Percentiles rank a stretch among this genome's conserved stretches.
phyloP scores from a whole-genome alignment of 306 rosid genomes.

The Dryas alaskensis region DNA sequence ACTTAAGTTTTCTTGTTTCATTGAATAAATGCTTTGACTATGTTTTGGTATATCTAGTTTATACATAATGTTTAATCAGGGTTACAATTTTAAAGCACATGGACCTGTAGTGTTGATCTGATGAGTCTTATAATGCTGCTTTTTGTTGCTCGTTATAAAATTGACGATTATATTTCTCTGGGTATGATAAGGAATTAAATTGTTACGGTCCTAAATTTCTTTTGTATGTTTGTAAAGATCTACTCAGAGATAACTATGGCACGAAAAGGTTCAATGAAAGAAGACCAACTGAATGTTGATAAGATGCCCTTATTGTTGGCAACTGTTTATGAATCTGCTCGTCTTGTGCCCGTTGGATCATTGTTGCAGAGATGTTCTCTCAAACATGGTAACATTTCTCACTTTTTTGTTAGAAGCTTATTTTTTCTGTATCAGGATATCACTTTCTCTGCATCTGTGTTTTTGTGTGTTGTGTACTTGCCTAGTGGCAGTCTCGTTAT shows the following conservation, averaged over 20 bases:
- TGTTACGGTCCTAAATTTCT: not conserved
- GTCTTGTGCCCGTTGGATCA: conserved; percentile 62
- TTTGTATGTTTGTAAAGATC: conserved; percentile 49
- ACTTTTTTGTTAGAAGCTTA: conserved; percentile 9
- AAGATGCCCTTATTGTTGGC: conserved; percentile 71
- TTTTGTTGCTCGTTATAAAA: not conserved
- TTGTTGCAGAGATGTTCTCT: conserved; percentile 81
- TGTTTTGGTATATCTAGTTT: not conserved
- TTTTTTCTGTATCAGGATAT: not conserved
- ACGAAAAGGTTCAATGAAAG: conserved; percentile 36
- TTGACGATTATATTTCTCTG: not conserved
- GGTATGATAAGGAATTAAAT: not conserved
- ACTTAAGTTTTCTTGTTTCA: not conserved
- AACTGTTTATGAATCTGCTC: conserved; percentile 72
- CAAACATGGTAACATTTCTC: conserved; percentile 47
- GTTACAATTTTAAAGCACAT: not conserved
- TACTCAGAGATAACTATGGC: conserved; percentile 50
- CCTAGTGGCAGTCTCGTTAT: not conserved
- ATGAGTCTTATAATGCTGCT: not conserved
- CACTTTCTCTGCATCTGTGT: not conserved
- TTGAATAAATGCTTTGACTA: not conserved
- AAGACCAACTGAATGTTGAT: conserved; percentile 46
- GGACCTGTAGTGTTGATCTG: not conserved
- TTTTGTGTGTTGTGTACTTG: not conserved
- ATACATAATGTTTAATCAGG: not conserved